phyloP scores from a whole-genome alignment of 2,329 filamentous ascomycete species.

The Bipolaris sorokiniana region DNA sequence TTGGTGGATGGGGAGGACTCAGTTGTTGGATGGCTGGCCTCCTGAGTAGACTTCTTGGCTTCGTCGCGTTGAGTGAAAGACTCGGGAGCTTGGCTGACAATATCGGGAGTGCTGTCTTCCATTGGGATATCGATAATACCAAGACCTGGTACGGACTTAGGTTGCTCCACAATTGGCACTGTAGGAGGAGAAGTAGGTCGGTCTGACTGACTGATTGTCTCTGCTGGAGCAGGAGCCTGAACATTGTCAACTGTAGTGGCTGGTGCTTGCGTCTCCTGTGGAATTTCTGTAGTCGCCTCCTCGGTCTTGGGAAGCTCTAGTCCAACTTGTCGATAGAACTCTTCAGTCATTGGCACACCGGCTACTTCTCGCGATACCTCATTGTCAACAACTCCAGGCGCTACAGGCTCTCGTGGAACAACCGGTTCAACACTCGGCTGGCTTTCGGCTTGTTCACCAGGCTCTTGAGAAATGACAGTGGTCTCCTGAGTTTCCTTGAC shows the following conservation, averaged over 20 bases:
- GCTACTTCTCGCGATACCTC: not conserved
- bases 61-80: not conserved
- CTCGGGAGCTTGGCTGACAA: conserved; percentile 5
- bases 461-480: conserved; percentile 1
- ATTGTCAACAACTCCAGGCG: not conserved
- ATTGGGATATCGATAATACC: not conserved
- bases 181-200: conserved; percentile 2
- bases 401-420: not conserved
- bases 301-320: conserved; percentile 3
- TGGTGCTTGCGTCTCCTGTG: conserved; percentile 1
- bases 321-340: not conserved
- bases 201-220: not conserved
- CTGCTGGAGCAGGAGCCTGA: not conserved
- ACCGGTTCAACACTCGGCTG: conserved; percentile 4
- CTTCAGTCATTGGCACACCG: not conserved
- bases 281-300: conserved; percentile 14
- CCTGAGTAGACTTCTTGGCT: not conserved
- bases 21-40: not conserved
- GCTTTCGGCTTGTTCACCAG: not conserved
- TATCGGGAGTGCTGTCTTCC: conserved; percentile 4
- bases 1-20: conserved; percentile 35
- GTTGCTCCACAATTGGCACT: not conserved
- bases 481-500: conserved; percentile 7
- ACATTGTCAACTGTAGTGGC: conserved; percentile 7
- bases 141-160: not conserved